Conservation (phyloP, 805 yeast genomes). For the Dipodascus geniculatus region DNA sequence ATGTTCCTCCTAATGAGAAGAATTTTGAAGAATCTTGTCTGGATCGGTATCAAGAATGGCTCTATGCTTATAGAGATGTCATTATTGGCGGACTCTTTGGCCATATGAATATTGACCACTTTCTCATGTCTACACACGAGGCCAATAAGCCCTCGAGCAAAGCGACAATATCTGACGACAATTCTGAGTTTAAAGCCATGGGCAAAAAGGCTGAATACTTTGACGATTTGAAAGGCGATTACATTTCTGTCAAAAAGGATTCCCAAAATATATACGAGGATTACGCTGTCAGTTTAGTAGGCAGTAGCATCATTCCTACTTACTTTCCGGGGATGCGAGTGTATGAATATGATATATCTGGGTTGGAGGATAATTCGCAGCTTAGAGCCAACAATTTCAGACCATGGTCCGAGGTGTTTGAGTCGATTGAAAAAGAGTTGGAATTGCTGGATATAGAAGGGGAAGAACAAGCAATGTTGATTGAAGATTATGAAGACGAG, state of each 20-base stretch:
- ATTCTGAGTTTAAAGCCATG: conserved; percentile 24
- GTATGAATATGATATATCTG: conserved; percentile 76
- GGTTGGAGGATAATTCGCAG: conserved; percentile 26
- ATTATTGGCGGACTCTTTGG: conserved; percentile 78
- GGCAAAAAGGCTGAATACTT: conserved; percentile 56
- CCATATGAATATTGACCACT: conserved; percentile 85
- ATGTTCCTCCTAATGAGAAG: conserved; percentile 77
- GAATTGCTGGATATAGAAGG: conserved; percentile 10
- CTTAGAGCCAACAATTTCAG: conserved; percentile 16
- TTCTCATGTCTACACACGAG: conserved; percentile 35
- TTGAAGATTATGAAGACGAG: background rate
- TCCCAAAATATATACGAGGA: conserved; percentile 29
- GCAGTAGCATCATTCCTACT: conserved; percentile 72
- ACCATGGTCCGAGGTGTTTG: conserved; percentile 49
- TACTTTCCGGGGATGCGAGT: conserved; percentile 74
- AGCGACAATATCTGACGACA: too few species aligned
- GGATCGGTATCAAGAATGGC: conserved; percentile 69
- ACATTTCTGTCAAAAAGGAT: conserved; percentile 33
- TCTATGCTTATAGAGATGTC: conserved; percentile 71
- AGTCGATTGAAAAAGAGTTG: conserved; percentile 31
- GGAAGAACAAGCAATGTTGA: background rate
- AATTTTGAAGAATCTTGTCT: conserved; percentile 65
- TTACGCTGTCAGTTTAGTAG: conserved; percentile 57
- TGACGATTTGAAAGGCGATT: conserved; percentile 40
- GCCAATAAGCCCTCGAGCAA: background rate